These are phyloP conservation scores for Colletotrichum sp. DNA, from an alignment of 2,329 filamentous ascomycete species.

Conservation along the genomic window DNA sequence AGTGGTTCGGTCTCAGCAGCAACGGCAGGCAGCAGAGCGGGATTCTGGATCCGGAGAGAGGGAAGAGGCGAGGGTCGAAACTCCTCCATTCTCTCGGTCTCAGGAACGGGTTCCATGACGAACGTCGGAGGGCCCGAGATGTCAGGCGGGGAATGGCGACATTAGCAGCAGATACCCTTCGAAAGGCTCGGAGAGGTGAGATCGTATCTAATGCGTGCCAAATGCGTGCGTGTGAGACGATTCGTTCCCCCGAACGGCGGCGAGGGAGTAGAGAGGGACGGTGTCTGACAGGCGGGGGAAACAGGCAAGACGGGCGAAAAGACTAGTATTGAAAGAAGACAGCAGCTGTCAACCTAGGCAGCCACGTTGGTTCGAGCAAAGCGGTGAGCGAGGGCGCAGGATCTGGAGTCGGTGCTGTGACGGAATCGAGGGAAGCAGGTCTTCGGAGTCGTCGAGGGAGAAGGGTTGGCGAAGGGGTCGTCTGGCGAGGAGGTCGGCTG, in stretches of 20 bases:
- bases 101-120: constrained; percentile 70
- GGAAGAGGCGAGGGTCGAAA: constrained; percentile 65
- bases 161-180: not conserved
- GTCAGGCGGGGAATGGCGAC: constrained; percentile 15
- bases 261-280: not conserved
- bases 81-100: constrained; percentile 72
- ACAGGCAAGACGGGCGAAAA: not conserved
- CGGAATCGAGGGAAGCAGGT: not conserved
- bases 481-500: not conserved
- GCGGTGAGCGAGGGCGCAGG: not conserved
- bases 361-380: not conserved
- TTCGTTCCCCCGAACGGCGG: not conserved
- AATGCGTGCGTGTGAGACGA: not conserved
- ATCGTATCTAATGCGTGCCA: not conserved
- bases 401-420: not conserved
- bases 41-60: constrained; percentile 52
- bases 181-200: not conserved
- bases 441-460: not conserved
- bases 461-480: not conserved
- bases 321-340: not conserved
- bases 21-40: constrained; percentile 25
- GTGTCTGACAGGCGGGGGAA: not conserved
- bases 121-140: constrained; percentile 11
- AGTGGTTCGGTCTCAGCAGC: constrained; percentile 46
- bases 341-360: not conserved